Evolutionary conservation across 768 basidiomycete species (phyloP).

Genomic region (Imleria badia): DNA sequence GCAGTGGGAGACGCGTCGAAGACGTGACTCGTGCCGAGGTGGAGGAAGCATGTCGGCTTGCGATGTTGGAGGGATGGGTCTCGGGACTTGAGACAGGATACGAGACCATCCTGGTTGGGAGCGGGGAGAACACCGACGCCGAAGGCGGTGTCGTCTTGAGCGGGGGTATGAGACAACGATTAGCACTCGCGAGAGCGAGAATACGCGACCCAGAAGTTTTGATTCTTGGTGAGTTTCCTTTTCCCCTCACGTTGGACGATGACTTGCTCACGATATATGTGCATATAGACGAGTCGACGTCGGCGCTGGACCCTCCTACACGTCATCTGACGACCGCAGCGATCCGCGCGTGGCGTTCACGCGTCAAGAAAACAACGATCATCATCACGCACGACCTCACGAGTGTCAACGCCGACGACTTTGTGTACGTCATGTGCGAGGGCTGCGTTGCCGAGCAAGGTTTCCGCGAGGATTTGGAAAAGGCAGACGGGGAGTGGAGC

Average conservation of each 20-base stretch:
- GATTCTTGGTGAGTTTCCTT: constrained; percentile 72
- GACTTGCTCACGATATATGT: not conserved
- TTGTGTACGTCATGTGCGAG: constrained; percentile 88
- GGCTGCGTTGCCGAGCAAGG: constrained; percentile 87
- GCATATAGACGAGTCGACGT: constrained; percentile 70
- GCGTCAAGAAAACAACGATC: constrained; percentile 57
- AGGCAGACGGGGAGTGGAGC: constrained; percentile 62
- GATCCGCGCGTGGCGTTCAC: constrained; percentile 54
- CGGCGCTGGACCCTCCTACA: constrained; percentile 82
- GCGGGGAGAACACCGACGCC: constrained; percentile 41
- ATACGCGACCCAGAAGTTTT: constrained; percentile 85
- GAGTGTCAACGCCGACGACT: constrained; percentile 72
- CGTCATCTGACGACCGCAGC: constrained; percentile 82
- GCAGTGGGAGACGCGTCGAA: constrained; percentile 40
- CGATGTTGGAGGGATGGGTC: constrained; percentile 87
- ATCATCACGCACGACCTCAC: constrained; percentile 91
- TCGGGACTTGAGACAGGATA: constrained; percentile 84
- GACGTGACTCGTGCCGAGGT: constrained; percentile 69
- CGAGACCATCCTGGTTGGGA: constrained; percentile 60
- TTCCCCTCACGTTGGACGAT: not conserved
- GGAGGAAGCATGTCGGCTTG: constrained; percentile 76
- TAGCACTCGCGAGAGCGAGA: constrained; percentile 86
- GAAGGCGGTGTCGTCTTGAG: constrained; percentile 71
- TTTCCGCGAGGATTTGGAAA: constrained; percentile 77
- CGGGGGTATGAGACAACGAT: constrained; percentile 89